Evolutionary conservation across 805 yeast species (phyloP).

Genomic region (Sugiyamaella chiloensis): DNA sequence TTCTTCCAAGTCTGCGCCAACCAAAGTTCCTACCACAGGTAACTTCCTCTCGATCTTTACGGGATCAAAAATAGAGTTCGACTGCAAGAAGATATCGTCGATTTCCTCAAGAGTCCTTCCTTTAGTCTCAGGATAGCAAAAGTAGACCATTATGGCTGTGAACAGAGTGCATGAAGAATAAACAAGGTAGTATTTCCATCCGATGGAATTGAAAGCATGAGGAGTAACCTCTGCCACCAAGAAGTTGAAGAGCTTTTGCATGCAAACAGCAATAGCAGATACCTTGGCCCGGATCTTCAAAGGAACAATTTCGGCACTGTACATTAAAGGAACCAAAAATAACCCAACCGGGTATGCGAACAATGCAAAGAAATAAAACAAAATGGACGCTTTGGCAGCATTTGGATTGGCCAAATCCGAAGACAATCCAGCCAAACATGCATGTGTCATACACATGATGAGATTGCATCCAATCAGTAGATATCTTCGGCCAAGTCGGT

Average conservation of each 20-base stretch:
- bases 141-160: constrained; percentile 42
- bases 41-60: constrained; percentile 8
- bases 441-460: constrained; percentile 11
- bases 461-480: constrained; percentile 11
- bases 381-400: constrained; percentile 20
- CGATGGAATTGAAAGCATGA: constrained; percentile 44
- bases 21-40: not conserved
- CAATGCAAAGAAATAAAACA: constrained; percentile 17
- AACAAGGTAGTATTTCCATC: constrained; percentile 55
- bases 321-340: constrained; percentile 30
- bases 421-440: constrained; percentile 16
- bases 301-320: constrained; percentile 55
- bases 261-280: constrained; percentile 48
- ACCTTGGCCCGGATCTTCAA: constrained; percentile 44
- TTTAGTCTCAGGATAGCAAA: constrained; percentile 68
- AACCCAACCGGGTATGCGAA: constrained; percentile 20
- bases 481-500: constrained; percentile 11
- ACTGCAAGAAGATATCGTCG: constrained; percentile 48
- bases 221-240: constrained; percentile 56
- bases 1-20: not conserved
- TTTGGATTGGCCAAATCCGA: constrained; percentile 14
- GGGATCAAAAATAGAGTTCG: constrained; percentile 12
- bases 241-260: constrained; percentile 45
- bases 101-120: constrained; percentile 71
- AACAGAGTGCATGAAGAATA: constrained; percentile 45